These are phyloP conservation scores for Lepidopterella palustris DNA, from an alignment of 495 filamentous ascomycete genomes.

Conservation along the genomic window DNA sequence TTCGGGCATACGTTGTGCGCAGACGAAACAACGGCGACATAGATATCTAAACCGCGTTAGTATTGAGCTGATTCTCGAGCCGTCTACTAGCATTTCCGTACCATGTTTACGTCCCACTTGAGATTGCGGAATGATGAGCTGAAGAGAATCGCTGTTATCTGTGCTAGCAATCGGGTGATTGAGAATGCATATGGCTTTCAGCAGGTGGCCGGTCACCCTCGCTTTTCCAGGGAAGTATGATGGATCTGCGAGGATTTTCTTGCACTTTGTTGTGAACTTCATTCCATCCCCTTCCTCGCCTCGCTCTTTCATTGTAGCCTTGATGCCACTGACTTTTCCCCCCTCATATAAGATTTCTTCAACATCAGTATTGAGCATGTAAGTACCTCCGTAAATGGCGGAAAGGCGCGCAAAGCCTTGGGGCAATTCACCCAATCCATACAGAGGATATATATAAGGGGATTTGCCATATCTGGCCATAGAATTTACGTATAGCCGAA, in stretches of 20 bases:
- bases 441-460: slow-evolving; percentile 98
- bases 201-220: slow-evolving; percentile 75
- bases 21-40: slow-evolving; percentile 92
- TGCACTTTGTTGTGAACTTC: slow-evolving; percentile 92
- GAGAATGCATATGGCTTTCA: slow-evolving; percentile 95
- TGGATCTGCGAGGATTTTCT: slow-evolving; percentile 92
- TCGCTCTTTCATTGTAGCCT: slow-evolving; percentile 87
- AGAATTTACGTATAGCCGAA: slow-evolving; percentile 93
- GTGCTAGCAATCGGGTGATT: slow-evolving; percentile 90
- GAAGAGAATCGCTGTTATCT: slow-evolving; percentile 81
- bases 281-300: slow-evolving; percentile 71
- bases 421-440: slow-evolving; percentile 93
- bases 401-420: slow-evolving; percentile 97
- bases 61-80: not conserved
- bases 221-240: slow-evolving; percentile 93
- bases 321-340: slow-evolving; percentile 83
- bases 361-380: slow-evolving; percentile 95
- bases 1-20: slow-evolving; percentile 98
- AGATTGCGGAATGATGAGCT: slow-evolving; percentile 95
- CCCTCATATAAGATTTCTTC: slow-evolving; percentile 82
- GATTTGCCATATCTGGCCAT: slow-evolving; percentile 98
- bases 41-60: slow-evolving; percentile 65
- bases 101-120: slow-evolving; percentile 93
- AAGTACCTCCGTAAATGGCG: slow-evolving; percentile 96
- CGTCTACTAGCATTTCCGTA: slow-evolving; percentile 34